Percentiles rank a stretch among this genome's conserved stretches.
phyloP scores from a whole-genome alignment of 2,329 filamentous ascomycete species.

The Trichoderma sp. region DNA sequence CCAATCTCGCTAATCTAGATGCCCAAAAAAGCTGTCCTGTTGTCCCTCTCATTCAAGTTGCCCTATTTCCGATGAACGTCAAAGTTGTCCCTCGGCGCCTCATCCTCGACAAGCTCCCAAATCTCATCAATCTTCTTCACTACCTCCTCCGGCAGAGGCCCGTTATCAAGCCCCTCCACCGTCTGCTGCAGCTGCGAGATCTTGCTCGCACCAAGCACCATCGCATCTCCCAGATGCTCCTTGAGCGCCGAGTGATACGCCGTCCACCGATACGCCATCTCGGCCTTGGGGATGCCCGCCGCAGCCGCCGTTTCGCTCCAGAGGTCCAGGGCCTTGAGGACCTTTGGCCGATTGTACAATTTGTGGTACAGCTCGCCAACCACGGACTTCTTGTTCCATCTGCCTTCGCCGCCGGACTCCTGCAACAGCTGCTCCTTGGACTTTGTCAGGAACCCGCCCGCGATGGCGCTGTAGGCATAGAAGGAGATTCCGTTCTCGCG shows the following conservation, averaged over 20 bases:
- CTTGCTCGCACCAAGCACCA: slow-evolving; percentile 25
- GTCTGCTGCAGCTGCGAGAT: slow-evolving; percentile 19
- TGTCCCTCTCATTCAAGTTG: not conserved
- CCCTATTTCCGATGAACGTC: not conserved
- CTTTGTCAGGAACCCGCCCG: slow-evolving; percentile 39
- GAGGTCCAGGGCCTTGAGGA: slow-evolving; percentile 8
- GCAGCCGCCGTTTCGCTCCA: slow-evolving; percentile 11
- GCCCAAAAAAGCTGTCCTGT: too few relatives aligned
- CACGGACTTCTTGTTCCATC: not conserved
- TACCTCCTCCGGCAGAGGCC: slow-evolving; percentile 27
- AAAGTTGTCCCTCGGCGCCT: slow-evolving; percentile 20
- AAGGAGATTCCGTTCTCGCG: slow-evolving; percentile 44
- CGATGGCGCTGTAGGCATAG: slow-evolving; percentile 45
- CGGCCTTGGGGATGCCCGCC: slow-evolving; percentile 11
- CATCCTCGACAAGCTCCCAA: slow-evolving; percentile 27
- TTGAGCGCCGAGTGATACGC: slow-evolving; percentile 21
- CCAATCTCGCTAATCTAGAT: too few relatives aligned
- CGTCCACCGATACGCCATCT: slow-evolving; percentile 28
- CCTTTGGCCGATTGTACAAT: slow-evolving; percentile 20
- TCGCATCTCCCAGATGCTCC: slow-evolving; percentile 10
- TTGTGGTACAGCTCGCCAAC: slow-evolving; percentile 15
- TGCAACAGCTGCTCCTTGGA: not conserved
- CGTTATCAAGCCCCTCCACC: slow-evolving; percentile 19
- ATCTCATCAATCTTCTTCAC: slow-evolving; percentile 29
- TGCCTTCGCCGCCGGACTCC: slow-evolving; percentile 3